These are phyloP conservation scores for Penicillium hesseltinei DNA, from an alignment of 2,329 filamentous ascomycete genomes.

Conservation along the genomic window DNA sequence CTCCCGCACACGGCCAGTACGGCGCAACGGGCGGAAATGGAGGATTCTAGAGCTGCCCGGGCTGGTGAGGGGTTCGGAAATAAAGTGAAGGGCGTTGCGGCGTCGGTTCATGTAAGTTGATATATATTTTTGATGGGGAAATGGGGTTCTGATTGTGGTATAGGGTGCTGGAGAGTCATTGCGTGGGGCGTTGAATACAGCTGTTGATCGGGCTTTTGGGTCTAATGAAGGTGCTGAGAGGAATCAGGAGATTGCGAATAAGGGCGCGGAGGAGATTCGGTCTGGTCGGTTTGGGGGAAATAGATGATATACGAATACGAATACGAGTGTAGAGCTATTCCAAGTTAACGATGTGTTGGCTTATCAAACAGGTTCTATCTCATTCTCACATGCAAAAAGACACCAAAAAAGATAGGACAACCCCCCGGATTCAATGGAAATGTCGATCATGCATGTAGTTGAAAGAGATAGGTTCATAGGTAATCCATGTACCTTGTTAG, in stretches of 20 bases:
- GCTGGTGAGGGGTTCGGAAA: constrained; percentile 23
- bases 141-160: neutral
- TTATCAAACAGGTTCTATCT: too few species aligned
- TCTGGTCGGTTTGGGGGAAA: constrained; percentile 27
- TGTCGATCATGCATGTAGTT: too few species aligned
- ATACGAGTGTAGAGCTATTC: too few species aligned
- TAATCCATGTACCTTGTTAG: too few species aligned
- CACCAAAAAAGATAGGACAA: too few species aligned
- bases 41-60: constrained; percentile 9
- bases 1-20: constrained; percentile 21
- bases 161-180: constrained; percentile 44
- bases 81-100: constrained; percentile 29
- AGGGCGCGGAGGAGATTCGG: constrained; percentile 37
- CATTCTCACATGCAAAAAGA: too few species aligned
- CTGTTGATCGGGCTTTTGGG: constrained; percentile 41
- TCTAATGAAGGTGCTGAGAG: constrained; percentile 35
- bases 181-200: constrained; percentile 38
- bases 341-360: too few species aligned
- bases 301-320: neutral
- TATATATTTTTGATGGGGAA: neutral
- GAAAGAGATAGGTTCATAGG: too few species aligned
- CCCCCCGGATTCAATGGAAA: too few species aligned
- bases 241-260: constrained; percentile 38
- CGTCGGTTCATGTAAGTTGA: constrained; percentile 38
- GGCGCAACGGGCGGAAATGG: constrained; percentile 13